Base-by-base conservation (phyloP, 306 rosid species). In the Dicorynia guianensis region DNA sequence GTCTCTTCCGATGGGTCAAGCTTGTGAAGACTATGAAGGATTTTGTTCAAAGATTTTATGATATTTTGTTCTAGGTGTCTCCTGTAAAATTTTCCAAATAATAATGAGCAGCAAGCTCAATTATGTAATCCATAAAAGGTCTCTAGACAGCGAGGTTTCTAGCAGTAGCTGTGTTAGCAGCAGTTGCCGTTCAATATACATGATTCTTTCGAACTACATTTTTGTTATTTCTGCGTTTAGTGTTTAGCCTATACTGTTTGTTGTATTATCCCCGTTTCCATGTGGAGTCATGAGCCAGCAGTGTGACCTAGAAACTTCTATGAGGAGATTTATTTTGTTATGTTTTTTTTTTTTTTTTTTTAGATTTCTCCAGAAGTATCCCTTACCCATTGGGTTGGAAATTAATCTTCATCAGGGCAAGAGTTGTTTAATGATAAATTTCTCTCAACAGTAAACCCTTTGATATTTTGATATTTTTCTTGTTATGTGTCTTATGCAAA, bases 21-120 rank as follows among this genome's bases (percentile, higher is more conserved):
- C 79, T 69, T 84, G 77, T 78, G 84, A 86, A 81, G 84, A 85
- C 75, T 57, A 68, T 36, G 84, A 65, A 72, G 69, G 85, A 71
- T 44, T 70, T 59, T 19, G 67, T 77, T 66, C 64, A 19, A 53
- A 74, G 60, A 42, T 56, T 63, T 82, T 74, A 71, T 76, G 81
- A 76, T 85, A 69, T 64, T 67, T 69, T 59, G 62, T 63, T 77
- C 44, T 69, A 79, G 67, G 78, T 71, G 52, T 34, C 65, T 56
- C 71, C 43, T 79, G 71, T 57, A 9, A 61, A 49, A 67, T 71
- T 83, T 66, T 59, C 79, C 74, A 10, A 35, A 34, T 71, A 91
- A 86, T 84, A 81, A 84, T 56, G 71, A 82, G 85, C 82, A 63
- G 61, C 77, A 82, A 65, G 81, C 76, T 81, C 69, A 63, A 54